Evolutionary conservation across 371 early-diverging fungal genomes (phyloP).

Genomic region (Neoconidiobolus thromboides): DNA sequence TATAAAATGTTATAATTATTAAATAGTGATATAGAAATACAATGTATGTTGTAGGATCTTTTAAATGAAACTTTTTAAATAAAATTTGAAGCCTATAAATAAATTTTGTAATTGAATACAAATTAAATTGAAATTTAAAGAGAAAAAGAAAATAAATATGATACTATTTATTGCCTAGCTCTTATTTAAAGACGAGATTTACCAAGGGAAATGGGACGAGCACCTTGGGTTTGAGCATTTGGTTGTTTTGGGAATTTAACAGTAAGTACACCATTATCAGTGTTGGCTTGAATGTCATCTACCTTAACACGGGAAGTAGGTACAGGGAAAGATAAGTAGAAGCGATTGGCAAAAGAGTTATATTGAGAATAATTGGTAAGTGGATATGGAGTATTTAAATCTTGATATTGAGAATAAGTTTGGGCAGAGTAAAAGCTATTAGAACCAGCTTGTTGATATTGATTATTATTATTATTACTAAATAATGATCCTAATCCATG

Average conservation of each 20-base stretch:
- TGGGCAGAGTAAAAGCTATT: background rate
- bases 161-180: too few relatives aligned
- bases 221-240: background rate
- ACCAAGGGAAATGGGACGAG: background rate
- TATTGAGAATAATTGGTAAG: background rate
- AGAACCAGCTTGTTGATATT: background rate
- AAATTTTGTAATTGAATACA: too few relatives aligned
- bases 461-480: background rate
- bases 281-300: background rate
- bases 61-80: too few relatives aligned
- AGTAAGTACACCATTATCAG: background rate
- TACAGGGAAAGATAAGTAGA: background rate
- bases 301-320: background rate
- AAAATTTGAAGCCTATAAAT: too few relatives aligned
- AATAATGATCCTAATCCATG: too few relatives aligned
- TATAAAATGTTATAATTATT: too few relatives aligned
- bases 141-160: too few relatives aligned
- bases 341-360: background rate
- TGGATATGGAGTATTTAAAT: background rate
- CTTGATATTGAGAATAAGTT: background rate
- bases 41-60: too few relatives aligned
- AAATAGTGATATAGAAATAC: too few relatives aligned
- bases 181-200: background rate
- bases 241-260: background rate
- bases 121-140: too few relatives aligned